A percentile compares a stretch with the other conserved stretches of the same genome.
Evolutionary conservation across 192 early-diverging fungal species (phyloP).

Genomic region (Coemansia asiatica): DNA sequence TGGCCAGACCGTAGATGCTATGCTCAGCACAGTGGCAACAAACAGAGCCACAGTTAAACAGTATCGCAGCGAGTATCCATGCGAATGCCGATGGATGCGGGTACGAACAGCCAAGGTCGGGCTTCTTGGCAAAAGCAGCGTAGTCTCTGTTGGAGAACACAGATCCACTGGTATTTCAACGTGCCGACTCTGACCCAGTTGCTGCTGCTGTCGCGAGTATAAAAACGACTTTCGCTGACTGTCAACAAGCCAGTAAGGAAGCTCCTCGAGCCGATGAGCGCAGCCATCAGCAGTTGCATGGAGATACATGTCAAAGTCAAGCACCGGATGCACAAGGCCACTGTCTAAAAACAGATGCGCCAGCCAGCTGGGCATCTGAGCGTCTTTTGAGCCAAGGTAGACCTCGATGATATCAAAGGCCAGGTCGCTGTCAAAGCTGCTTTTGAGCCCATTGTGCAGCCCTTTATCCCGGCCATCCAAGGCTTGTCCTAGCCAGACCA

Average conservation of each 20-base stretch:
- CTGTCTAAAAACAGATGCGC: conserved; percentile 45
- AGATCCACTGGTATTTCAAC: neutral
- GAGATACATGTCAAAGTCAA: conserved; percentile 50
- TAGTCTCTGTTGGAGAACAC: neutral
- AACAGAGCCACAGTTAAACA: conserved; percentile 17
- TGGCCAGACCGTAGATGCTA: conserved; percentile 31
- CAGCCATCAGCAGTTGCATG: conserved; percentile 33
- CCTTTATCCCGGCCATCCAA: neutral
- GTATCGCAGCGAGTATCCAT: neutral
- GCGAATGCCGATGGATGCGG: too few relatives aligned
- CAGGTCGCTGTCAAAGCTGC: neutral
- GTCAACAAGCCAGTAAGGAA: conserved; percentile 53
- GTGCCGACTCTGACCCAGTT: neutral
- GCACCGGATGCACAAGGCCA: conserved; percentile 33
- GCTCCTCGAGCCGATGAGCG: neutral
- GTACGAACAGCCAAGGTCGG: neutral
- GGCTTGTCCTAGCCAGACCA: conserved; percentile 15
- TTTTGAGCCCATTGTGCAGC: neutral
- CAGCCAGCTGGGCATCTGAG: conserved; percentile 38
- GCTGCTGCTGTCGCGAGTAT: neutral
- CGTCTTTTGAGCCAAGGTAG: conserved; percentile 13
- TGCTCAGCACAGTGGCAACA: conserved; percentile 18
- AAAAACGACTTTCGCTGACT: conserved; percentile 20
- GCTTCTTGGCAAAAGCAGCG: conserved; percentile 8
- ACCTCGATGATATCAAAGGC: conserved; percentile 38